Base-by-base conservation (phyloP, 2,329 filamentous ascomycete species). In the Akanthomyces dipterigenus region DNA sequence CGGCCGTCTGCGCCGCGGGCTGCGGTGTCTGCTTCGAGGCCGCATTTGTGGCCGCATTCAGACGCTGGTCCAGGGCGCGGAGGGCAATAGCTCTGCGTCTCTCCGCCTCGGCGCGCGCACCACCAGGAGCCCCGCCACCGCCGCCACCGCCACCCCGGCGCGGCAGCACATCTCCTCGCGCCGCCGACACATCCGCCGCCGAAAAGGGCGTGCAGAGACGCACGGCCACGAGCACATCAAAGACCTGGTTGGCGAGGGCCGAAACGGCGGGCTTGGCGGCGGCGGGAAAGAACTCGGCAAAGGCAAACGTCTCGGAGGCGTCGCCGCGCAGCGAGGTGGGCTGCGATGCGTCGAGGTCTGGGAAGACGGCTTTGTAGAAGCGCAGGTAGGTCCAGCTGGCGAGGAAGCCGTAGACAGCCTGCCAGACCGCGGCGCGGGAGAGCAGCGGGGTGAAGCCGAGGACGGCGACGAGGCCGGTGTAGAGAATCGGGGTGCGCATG, bases 311-410 rank as follows among this genome's bases (percentile, higher is more conserved):
- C 75, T 99, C 95, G 74, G 90, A 96, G 40, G 95, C 91, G 73
- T 99, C 95, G 64, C 95, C 95, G 65, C 88, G 89, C 67, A 96
- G 84, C 9, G 82, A 79, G 5, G 80, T 71, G 2, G 82, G 74
- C 69, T 88, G 85, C 11, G 82, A 81, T 14, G 82, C 77, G 68
- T 88, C 86, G 64, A 89, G 83, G 68, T 89, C 86, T 60, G 86
- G 85, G 69, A 88, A 88, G 62, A 88, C 84, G 61, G 81, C 77
- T 77, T 96, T 96, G 80, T 91, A 97, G 80, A 98, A 99, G 67
- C 95, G 91, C 20, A 99, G 86, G 75, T 98, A 98, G 48, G 90
- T 91, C 93, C 93, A 99, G 73, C 91, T 92, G 12, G 88, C 88
- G 63, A 97, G 73, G 73, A 99, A 89, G 62, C 91, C 93, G 67